Base-by-base conservation (phyloP, 1,284 basidiomycete genomes). In the Kwoniella shivajii region DNA sequence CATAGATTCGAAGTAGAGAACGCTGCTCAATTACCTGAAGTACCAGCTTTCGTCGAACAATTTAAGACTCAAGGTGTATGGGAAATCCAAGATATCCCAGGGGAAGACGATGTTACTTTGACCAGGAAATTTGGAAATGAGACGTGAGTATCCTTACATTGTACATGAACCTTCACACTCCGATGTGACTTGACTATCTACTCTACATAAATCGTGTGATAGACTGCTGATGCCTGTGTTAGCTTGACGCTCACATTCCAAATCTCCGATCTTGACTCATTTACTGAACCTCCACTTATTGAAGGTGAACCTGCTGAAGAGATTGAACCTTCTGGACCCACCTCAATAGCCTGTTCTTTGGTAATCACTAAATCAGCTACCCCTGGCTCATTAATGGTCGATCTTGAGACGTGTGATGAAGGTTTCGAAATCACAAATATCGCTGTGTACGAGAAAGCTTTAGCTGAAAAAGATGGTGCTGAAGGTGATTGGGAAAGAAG, bases 401-500 rank as follows among this genome's bases (percentile, higher is more conserved):
- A 95, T 71, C 84, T 91, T 60, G 81, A 88, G 65, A 87, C 85
- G 61, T 88, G 92, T 71, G 89, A 93, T 57, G 92, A 91, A 51
- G 79, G 85, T 11, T 92, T 97, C 75, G 80, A 88, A 30, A 82
- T 95, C 61, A 93, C 97, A 77, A 95, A 93, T 78, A 85, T 75
- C 26, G 74, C 95, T 60, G 86, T 91, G 4, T 95, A 83, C 81
- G 96, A 95, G 79, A 79, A 82, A 18, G 88, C 92, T 65, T 69
- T 91, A 33, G 93, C 88, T 14, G 88, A 86, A 10, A 87, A 88
- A 31, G 78, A 92, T 63, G 90, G 87, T 20, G 87, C 90, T 6
- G 92, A 97, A 63, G 89, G 89, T 13, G 94, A 97, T 80, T 97
- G 90, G 90, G 88, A 88, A 73, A 86, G 94, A 50, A 85, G 93